Evolutionary conservation across 352 stramenopile genomes (phyloP), one percentile per base, ranked within the genome.

Genomic region (Thraustochytrium sp.): DNA sequence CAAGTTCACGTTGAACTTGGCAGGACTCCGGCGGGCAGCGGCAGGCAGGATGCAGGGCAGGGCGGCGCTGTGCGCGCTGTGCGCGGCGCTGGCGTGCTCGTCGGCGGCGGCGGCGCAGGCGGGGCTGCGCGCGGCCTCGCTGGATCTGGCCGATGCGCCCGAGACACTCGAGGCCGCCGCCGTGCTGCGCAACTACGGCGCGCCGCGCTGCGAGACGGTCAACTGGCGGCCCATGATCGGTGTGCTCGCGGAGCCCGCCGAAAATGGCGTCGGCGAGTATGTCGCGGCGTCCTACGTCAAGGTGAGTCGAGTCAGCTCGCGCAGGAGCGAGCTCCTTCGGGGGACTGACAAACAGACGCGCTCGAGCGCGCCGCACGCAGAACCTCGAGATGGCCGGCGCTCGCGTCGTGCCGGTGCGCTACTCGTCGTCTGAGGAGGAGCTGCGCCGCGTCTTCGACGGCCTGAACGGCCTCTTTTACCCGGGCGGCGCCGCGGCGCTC

Each of bases 201-300:
- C 62, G 62, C 8, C 4, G 18, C 16, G 36, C 5, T 80, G 68
- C 68, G 51, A 80, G 68, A 26, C 46, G 18, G 29, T 80, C 31
- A 80, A 80, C 16, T 42, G 76, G 8, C n/a, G 68, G 73, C 82
- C 82, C 26, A 85, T 85, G n/a, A 82, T 86, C 38, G 82, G 82
- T 4, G 54, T 86, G 31, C 31, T 86, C 36, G 31, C 82, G 18
- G 51, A 86, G 76, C 68, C 55, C 38, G 62, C 49, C 16, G 83
- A 85, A 68, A 42, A 85, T 2, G 77, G 55, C 23, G 51, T 31
- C 16, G 29, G 75, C 9, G 53, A 87, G 26, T 87, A 88, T 44
- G 87, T 91, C 76, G 87, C 89, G 23, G 86, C 87, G 29, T 88
- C 80, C 3, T 91, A 91, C 74, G 80, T 89, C 8, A 90, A 90